Conservation (phyloP, 495 filamentous ascomycete genomes). For the Staphylotrichum longicolle region DNA sequence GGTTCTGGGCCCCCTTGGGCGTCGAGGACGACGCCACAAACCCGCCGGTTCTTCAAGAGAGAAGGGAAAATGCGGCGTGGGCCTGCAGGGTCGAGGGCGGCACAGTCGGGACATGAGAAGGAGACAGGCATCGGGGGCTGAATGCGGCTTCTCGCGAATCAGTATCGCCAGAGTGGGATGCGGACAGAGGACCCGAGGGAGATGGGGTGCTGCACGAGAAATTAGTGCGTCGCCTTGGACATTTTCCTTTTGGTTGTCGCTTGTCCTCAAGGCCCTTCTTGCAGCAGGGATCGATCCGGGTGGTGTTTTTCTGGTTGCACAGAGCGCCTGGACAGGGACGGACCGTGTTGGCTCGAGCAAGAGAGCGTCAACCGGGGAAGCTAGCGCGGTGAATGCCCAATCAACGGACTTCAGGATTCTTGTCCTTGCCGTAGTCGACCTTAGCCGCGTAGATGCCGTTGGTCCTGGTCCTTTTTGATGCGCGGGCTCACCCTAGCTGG, state of each 20-base stretch:
- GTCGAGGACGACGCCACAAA: not conserved
- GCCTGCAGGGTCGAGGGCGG: slow-evolving; percentile 6
- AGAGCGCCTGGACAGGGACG: not conserved
- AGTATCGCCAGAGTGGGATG: not conserved
- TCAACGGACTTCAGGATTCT: not conserved
- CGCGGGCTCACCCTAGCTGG: not conserved
- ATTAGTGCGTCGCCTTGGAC: not conserved
- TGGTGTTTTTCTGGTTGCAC: not conserved
- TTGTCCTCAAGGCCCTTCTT: not conserved
- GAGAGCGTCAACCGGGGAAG: no score
- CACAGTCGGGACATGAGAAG: not conserved
- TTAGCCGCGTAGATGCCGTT: no score
- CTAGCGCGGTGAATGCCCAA: not conserved
- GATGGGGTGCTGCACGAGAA: slow-evolving; percentile 11
- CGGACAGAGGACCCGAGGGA: slow-evolving; percentile 1
- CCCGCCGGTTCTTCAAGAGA: not conserved
- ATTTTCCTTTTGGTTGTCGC: not conserved
- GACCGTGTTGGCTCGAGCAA: no score
- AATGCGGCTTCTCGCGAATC: slow-evolving; percentile 5
- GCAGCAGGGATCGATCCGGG: not conserved
- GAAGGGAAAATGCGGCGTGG: not conserved
- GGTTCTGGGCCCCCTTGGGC: not conserved
- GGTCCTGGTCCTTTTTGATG: no score
- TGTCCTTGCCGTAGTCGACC: no score
- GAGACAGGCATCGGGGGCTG: not conserved